phyloP scores from a whole-genome alignment of 2,329 filamentous ascomycete species.

The Arthrocladium fulminans region DNA sequence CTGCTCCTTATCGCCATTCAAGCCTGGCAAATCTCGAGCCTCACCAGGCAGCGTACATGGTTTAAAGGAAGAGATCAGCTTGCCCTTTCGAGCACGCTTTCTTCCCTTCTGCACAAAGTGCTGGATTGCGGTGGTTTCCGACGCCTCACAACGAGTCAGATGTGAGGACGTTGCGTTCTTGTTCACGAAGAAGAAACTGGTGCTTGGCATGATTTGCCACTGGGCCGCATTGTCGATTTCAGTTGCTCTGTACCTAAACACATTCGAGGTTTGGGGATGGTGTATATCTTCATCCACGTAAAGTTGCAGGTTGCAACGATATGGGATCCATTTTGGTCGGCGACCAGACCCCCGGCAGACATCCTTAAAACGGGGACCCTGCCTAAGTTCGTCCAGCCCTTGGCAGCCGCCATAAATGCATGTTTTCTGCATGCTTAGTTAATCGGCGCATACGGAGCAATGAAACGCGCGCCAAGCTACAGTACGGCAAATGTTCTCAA shows the following conservation, averaged over 20 bases:
- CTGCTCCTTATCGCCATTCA: background rate
- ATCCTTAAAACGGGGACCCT: background rate
- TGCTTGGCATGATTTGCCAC: background rate
- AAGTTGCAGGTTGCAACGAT: background rate
- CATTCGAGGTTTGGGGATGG: background rate
- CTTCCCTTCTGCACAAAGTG: slow-evolving; percentile 14
- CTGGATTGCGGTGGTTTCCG: slow-evolving; percentile 19
- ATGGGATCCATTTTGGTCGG: background rate
- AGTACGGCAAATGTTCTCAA: no score
- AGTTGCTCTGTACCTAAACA: background rate
- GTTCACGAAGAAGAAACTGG: slow-evolving; percentile 18
- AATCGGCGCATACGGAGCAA: background rate
- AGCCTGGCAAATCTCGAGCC: background rate
- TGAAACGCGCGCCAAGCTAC: no score
- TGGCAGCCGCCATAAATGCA: background rate
- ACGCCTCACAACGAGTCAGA: slow-evolving; percentile 16
- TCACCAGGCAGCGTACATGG: background rate
- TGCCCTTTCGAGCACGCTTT: background rate
- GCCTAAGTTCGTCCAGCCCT: background rate
- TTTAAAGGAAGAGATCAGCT: background rate
- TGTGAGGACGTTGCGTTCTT: slow-evolving; percentile 17
- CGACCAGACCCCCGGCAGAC: background rate
- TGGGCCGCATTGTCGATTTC: background rate
- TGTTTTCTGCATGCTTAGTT: background rate
- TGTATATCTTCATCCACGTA: background rate